Evolutionary conservation across 176 grass and related monocot species (phyloP), one percentile per base, ranked within the genome.

Genomic region (Oryza brachyantha): DNA sequence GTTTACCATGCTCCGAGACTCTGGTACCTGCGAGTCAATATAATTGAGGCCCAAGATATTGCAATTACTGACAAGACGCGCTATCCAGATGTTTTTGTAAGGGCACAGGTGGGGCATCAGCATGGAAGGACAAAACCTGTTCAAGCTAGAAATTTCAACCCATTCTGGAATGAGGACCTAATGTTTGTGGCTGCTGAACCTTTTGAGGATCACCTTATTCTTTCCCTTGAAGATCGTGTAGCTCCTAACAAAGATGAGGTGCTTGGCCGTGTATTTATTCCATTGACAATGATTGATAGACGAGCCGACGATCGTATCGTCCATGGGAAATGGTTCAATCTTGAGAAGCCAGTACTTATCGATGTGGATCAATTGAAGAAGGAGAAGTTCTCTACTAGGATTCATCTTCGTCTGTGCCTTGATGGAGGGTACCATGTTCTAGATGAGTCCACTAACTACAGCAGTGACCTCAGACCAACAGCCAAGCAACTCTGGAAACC

Each of bases 401-500:
- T 99, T 92, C 96, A 95, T 89, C 78, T 99, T 39, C 83, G 96
- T 75, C 74, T 99, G 46, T 95, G 90, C 68, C 87, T 99, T 39
- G 96, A 99, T 85, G 96, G 96, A 72, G 96, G 96, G 6, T 99
- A 95, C 42, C 96, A 93, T 93, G 96, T 95, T 65, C 84, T 99
- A 73, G 96, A 99, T 13, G 96, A 99, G 80, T 99, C 96, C 6
- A 95, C 90, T 78, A 89, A 93, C 75, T 93, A 95, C 86, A 95
- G 92, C 83, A 99, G 96, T 59, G 96, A 99, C 81, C 86, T 99
- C 21, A 89, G 96, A 75, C 96, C 96, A 65, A 99, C 96, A 76
- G 96, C 92, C 71, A 99, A 87, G 73, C 96, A 91, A 81, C 96
- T 99, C 13, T 99, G 96, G 96, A 99, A 99, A 66, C 90, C 96